Percentiles rank a stretch among this genome's conserved stretches.
phyloP scores from a whole-genome alignment of 2,329 filamentous ascomycete genomes.

The Trichoderma endophyticum region DNA sequence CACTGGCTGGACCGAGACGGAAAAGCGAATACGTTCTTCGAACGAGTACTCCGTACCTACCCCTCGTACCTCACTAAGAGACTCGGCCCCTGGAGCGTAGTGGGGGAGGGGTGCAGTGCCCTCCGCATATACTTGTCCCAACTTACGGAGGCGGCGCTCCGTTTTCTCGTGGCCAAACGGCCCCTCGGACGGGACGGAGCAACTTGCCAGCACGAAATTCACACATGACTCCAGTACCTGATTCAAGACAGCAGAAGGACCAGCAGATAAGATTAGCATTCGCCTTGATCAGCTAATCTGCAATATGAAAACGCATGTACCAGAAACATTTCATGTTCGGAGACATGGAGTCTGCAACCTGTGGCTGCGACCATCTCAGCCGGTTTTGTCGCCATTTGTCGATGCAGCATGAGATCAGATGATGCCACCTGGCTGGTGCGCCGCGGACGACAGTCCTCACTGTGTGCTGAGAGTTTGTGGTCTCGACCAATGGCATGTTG shows the following conservation, averaged over 20 bases:
- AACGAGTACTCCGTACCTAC: neutral
- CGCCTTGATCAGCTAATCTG: neutral
- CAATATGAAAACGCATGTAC: neutral
- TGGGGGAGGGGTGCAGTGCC: conserved; percentile 8
- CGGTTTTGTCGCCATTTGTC: neutral
- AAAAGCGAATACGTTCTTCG: neutral
- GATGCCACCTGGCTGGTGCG: neutral
- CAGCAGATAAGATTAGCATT: neutral
- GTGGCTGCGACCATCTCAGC: neutral
- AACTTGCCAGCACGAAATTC: neutral
- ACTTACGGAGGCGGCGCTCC: conserved; percentile 2
- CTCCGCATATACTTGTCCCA: neutral
- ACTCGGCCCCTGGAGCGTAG: neutral
- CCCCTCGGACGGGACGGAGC: neutral
- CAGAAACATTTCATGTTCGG: neutral
- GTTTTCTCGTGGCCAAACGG: neutral
- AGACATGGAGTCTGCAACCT: neutral
- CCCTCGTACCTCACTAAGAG: neutral
- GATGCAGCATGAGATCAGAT: conserved; percentile 9
- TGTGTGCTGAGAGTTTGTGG: conserved; percentile 5
- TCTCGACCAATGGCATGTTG: conserved; percentile 9
- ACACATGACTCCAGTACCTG: neutral
- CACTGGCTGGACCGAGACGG: neutral
- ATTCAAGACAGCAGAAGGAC: neutral
- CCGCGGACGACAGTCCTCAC: neutral